Base-by-base conservation (phyloP, 2,329 filamentous ascomycete species). In the Dothideomycetes sp. region DNA sequence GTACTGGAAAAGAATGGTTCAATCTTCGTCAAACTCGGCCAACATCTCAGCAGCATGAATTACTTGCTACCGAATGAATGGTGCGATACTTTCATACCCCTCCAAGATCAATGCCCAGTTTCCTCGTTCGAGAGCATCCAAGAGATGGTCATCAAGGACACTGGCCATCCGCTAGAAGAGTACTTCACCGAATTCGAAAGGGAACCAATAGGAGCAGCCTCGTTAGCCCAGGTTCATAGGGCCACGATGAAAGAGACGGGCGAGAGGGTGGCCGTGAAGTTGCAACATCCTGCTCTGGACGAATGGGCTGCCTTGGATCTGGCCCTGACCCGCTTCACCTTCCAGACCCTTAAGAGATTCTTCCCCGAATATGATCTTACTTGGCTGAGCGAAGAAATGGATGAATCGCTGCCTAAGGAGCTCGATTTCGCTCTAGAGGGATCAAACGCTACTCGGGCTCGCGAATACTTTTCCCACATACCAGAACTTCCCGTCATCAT, bases 331-430 rank as follows among this genome's bases (percentile, higher is more conserved):
- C 69, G 75, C 29, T 93, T 91, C 53, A 93, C 88, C 0, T 98
- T 98, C 60, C 78, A 80, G 9, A 91, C 81, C 0, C 66, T 98
- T 44, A 94, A 94, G 62, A 75, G 76, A 43, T 95, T 89, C 69
- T 98, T 98, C 56, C 93, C 93, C 2, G 88, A 96, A 52, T 98
- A 98, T 60, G 91, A 98, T 59, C 71, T 98, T 19, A 88, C 94
- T 55, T 98, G 91, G 91, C 68, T 98, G 8, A 88, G 86, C 1
- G 78, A 80, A 5, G 91, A 98, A 62, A 93, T 98, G 82, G 85
- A 95, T 44, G 64, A 78, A 15, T 95, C 87, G 3, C 65, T 98
- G 5, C 91, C 91, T 0, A 80, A 89, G 56, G 91, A 98, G 61
- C 70, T 98, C 38, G 83, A 98, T 57, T 98, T 98, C 55, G 69